phyloP scores from a whole-genome alignment of 345 rosid genomes.

The Linum usitatissimum region DNA sequence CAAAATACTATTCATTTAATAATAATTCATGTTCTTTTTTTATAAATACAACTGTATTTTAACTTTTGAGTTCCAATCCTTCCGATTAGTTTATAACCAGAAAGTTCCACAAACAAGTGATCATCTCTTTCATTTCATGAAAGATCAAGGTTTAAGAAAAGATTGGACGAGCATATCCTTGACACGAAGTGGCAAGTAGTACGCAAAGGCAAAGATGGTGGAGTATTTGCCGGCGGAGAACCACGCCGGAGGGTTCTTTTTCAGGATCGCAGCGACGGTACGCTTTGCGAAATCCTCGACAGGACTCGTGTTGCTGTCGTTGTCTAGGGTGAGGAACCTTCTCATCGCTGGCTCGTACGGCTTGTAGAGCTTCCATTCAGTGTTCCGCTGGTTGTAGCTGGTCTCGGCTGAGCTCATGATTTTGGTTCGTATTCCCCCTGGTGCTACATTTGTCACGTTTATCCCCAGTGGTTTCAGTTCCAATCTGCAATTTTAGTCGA shows the following conservation, averaged over 20 bases:
- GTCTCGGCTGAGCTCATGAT: neutral
- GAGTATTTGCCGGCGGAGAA: neutral
- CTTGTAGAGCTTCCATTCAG: neutral
- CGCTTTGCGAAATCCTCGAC: neutral
- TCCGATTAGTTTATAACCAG: too few species aligned
- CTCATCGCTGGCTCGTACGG: neutral
- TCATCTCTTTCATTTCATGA: too few species aligned
- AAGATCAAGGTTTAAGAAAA: neutral
- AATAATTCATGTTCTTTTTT: too few species aligned
- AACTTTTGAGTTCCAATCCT: too few species aligned
- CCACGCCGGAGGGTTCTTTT: neutral
- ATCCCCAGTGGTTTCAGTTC: constrained; percentile 75
- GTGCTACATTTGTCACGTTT: constrained; percentile 43
- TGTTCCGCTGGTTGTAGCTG: too few species aligned
- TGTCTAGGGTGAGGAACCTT: neutral
- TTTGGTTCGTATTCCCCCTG: neutral
- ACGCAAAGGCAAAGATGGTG: neutral
- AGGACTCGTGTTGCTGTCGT: neutral
- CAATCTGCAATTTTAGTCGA: constrained; percentile 52
- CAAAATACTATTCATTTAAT: too few species aligned
- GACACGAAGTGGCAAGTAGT: neutral
- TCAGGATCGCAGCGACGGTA: neutral
- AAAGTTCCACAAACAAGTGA: too few species aligned
- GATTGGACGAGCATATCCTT: neutral
- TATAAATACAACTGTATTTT: too few species aligned